Conservation (phyloP, 2,329 filamentous ascomycete genomes). For the Ceratocystiopsis brevicomis region DNA sequence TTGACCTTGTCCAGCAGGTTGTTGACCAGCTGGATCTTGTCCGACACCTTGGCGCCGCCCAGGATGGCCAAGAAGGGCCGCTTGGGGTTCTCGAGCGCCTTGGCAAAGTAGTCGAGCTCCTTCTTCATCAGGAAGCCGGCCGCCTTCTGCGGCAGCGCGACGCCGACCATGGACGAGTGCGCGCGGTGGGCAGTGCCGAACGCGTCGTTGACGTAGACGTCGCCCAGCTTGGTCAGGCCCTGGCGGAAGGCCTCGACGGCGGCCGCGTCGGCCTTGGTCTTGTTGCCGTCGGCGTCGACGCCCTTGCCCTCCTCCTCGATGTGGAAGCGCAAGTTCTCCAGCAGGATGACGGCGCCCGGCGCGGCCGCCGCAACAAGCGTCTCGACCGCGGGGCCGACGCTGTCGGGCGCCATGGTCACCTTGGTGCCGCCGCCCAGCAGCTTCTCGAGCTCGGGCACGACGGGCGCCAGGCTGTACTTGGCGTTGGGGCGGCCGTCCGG, state of each 20-base stretch:
- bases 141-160: slow-evolving; percentile 89
- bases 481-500: slow-evolving; percentile 75
- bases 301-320: slow-evolving; percentile 92
- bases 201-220: slow-evolving; percentile 95
- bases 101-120: slow-evolving; percentile 97
- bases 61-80: slow-evolving; percentile 97
- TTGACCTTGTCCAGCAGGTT: slow-evolving; percentile 97
- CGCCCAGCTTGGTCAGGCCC: slow-evolving; percentile 81
- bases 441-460: slow-evolving; percentile 82
- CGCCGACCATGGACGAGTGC: slow-evolving; percentile 97
- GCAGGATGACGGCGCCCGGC: slow-evolving; percentile 66
- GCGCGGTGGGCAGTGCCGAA: slow-evolving; percentile 97
- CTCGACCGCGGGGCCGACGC: slow-evolving; percentile 78
- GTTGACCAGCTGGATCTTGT: slow-evolving; percentile 99
- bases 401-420: slow-evolving; percentile 82
- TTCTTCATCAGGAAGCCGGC: slow-evolving; percentile 99
- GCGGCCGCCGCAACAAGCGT: slow-evolving; percentile 68
- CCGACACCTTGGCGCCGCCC: slow-evolving; percentile 92
- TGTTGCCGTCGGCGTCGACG: slow-evolving; percentile 88
- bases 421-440: slow-evolving; percentile 40
- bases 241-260: slow-evolving; percentile 89
- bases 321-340: slow-evolving; percentile 98
- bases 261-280: slow-evolving; percentile 90
- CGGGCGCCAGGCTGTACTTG: slow-evolving; percentile 90
- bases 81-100: slow-evolving; percentile 83